Evolutionary conservation across 164 flowering plant species (phyloP).

Genomic region (Houttuynia cordata): DNA sequence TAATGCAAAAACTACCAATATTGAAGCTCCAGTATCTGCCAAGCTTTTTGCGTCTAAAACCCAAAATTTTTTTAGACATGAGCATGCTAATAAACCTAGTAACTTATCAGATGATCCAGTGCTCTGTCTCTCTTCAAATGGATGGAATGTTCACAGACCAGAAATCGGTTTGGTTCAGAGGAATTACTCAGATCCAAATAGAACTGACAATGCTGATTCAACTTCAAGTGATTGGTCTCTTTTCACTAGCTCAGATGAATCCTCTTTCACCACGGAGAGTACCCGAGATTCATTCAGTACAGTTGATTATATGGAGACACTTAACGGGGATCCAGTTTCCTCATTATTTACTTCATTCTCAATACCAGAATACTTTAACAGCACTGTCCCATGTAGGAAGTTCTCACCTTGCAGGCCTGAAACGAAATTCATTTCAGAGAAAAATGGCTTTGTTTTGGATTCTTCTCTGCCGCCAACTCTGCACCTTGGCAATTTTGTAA

Average conservation of each 20-base stretch:
- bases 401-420: constrained; percentile 25
- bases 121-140: background rate
- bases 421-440: constrained; percentile 33
- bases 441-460: constrained; percentile 29
- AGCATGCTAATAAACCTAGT: constrained; percentile 13
- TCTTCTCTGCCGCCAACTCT: constrained; percentile 20
- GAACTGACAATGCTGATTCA: constrained; percentile 51
- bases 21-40: constrained; percentile 17
- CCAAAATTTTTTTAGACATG: constrained; percentile 21
- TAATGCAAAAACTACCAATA: constrained; percentile 14
- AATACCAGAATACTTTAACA: constrained; percentile 25
- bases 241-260: constrained; percentile 81
- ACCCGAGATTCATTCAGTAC: constrained; percentile 75
- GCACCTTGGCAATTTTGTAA: constrained; percentile 13
- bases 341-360: constrained; percentile 38
- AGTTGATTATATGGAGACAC: constrained; percentile 37
- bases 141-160: constrained; percentile 6
- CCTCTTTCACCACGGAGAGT: constrained; percentile 85
- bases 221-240: constrained; percentile 79
- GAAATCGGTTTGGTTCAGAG: constrained; percentile 11
- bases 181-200: constrained; percentile 14
- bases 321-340: constrained; percentile 34
- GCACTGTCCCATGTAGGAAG: constrained; percentile 35
- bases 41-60: constrained; percentile 18
- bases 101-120: constrained; percentile 6